Evolutionary conservation across 257 asterid genomes (phyloP).

Genomic region (Ballota nigra): DNA sequence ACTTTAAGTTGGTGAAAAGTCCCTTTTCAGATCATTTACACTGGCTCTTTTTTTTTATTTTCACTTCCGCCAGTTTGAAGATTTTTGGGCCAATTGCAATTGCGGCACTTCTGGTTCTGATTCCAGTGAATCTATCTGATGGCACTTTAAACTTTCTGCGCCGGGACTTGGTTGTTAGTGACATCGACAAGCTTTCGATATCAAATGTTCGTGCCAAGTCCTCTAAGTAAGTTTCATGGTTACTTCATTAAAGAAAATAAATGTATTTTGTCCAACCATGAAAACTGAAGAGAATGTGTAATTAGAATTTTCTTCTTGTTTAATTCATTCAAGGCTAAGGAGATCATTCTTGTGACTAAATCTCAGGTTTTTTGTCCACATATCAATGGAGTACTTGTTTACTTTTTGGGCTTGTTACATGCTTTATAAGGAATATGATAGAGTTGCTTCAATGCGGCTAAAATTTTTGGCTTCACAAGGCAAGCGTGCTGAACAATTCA

Average conservation of each 20-base stretch:
- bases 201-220: slow-evolving; percentile 84
- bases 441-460: slow-evolving; percentile 82
- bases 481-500: slow-evolving; percentile 87
- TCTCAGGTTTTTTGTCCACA: slow-evolving; percentile 94
- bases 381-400: slow-evolving; percentile 78
- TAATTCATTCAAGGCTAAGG: slow-evolving; percentile 16
- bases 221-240: slow-evolving; percentile 55
- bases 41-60: neutral
- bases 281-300: neutral
- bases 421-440: slow-evolving; percentile 88
- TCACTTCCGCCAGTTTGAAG: slow-evolving; percentile 54
- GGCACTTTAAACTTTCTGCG: slow-evolving; percentile 68
- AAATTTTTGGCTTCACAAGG: slow-evolving; percentile 83
- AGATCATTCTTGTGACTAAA: slow-evolving; percentile 28
- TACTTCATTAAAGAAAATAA: slow-evolving; percentile 4
- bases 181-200: slow-evolving; percentile 97
- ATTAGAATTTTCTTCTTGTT: neutral
- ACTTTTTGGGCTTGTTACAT: slow-evolving; percentile 86
- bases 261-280: neutral
- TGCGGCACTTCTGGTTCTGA: slow-evolving; percentile 76
- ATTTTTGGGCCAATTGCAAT: slow-evolving; percentile 79
- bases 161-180: slow-evolving; percentile 77
- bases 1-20: neutral
- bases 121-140: slow-evolving; percentile 85
- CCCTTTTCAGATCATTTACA: slow-evolving; percentile 7